Conservation (phyloP, 345 rosid species). For the Arabis alpina region DNA sequence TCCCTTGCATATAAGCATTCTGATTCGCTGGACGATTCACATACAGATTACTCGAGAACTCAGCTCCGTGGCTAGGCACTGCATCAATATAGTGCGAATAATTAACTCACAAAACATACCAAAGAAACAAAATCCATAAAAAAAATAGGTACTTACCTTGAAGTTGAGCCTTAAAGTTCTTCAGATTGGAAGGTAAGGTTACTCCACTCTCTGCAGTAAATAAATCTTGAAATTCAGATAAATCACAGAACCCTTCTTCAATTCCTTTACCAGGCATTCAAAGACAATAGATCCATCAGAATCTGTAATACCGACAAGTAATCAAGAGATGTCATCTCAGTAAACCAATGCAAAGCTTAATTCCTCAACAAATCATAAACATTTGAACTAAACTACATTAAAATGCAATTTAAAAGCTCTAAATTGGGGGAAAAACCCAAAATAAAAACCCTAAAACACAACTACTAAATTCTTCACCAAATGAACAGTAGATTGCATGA, state of each 20-base stretch:
- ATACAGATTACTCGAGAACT: constrained; percentile 35
- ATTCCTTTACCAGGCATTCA: constrained; percentile 58
- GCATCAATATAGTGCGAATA: constrained; percentile 21
- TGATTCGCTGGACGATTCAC: constrained; percentile 11
- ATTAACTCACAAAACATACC: not conserved
- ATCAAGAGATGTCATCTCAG: constrained; percentile 23
- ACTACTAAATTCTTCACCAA: not conserved
- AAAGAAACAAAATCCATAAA: not conserved
- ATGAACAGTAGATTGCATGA: not conserved
- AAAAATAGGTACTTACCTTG: constrained; percentile 39
- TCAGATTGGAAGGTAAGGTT: no score
- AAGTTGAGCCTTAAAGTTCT: constrained; percentile 18
- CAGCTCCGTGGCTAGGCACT: constrained; percentile 40
- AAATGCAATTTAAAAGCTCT: not conserved
- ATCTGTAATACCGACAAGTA: constrained; percentile 31
- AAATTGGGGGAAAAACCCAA: not conserved
- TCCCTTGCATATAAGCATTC: constrained; percentile 43
- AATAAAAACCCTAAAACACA: constrained; percentile 4
- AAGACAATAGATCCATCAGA: constrained; percentile 35
- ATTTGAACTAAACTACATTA: not conserved
- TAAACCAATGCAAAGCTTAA: constrained; percentile 12
- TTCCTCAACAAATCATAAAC: not conserved
- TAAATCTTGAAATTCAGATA: not conserved
- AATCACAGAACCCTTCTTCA: constrained; percentile 48
- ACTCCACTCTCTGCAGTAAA: not conserved